A percentile compares a stretch with the other conserved stretches of the same genome.
Evolutionary conservation across 1,139 yeast genomes (phyloP).

Genomic region (Starmera stellimalicola): DNA sequence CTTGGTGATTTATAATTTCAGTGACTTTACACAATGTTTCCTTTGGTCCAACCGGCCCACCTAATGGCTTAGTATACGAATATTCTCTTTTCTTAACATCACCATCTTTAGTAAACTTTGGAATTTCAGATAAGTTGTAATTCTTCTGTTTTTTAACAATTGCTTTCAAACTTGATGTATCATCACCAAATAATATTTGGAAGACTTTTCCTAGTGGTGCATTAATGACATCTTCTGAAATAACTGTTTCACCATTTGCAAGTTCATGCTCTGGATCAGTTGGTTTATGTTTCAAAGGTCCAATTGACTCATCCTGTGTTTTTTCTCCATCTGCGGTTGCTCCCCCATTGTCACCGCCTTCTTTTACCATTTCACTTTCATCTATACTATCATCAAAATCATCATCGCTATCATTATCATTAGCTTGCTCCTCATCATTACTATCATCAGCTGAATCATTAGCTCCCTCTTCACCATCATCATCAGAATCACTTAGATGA

Average conservation of each 20-base stretch:
- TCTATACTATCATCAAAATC: conserved; percentile 19
- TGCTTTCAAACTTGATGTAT: conserved; percentile 42
- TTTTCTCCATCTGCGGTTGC: conserved; percentile 2
- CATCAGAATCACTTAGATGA: conserved; percentile 7
- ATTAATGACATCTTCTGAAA: conserved; percentile 48
- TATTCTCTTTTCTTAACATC: conserved; percentile 43
- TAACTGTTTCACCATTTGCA: conserved; percentile 49
- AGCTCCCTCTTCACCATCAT: conserved; percentile 5
- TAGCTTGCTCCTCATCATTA: conserved; percentile 15
- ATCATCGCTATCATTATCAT: conserved; percentile 20
- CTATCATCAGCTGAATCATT: conserved; percentile 11
- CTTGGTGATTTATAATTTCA: conserved; percentile 56
- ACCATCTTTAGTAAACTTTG: conserved; percentile 28
- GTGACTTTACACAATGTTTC: conserved; percentile 75
- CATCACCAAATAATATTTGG: conserved; percentile 62
- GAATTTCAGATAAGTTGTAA: conserved; percentile 51
- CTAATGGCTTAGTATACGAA: conserved; percentile 68
- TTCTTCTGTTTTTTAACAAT: conserved; percentile 61
- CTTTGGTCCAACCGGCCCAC: conserved; percentile 85
- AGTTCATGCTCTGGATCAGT: conserved; percentile 43
- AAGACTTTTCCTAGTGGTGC: conserved; percentile 81
- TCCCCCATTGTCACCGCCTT: conserved; percentile 9
- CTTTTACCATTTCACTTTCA: conserved; percentile 5
- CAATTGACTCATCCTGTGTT: conserved; percentile 6
- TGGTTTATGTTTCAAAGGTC: conserved; percentile 42